Base-by-base conservation (phyloP, 352 stramenopile species). In the Globisporangium paddicum region DNA sequence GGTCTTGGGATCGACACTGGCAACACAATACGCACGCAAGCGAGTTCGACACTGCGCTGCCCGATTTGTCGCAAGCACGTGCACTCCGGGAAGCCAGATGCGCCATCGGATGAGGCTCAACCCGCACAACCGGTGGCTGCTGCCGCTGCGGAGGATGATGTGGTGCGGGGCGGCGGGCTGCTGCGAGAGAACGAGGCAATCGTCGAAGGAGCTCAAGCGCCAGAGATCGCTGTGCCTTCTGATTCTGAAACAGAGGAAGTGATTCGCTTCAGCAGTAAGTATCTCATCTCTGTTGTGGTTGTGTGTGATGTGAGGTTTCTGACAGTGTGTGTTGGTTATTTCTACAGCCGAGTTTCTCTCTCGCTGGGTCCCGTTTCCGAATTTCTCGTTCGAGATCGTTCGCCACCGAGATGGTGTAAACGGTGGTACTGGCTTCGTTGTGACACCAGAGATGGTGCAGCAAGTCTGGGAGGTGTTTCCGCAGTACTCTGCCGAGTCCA, bases 381-480 rank as follows among this genome's bases (percentile, higher is more conserved):
- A 82, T 44, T 71, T 92, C 25, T 87, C 79, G 23, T 89, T 92
- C 25, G 82, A 92, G 55, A 89, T 92, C 32, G 76, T 89, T 19
- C 77, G 82, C 6, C 79, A 86, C 41, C 77, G 66, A 3, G 35
- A 66, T 35, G 53, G 62, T 1, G 46, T 19, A 44, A 41, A 34
- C 11, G 49, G 62, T 18, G 72, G 61, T 19, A 26, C 56, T 35
- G 74, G 72, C 16, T 77, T 86, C 8, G 69, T 68, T n/a, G 79
- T 87, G 59, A 89, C 70, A 0, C 74, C 79, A 0, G 79, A 86
- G 56, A 92, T 89, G 77, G 25, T 89, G 13, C 79, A 87, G 46
- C 82, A 83, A 34, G 82, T 92, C 13, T 85, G 72, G 60, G 79
- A 92, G 25, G 70, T 92, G 13, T 92, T 92, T 34, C 82, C 82